phyloP scores from a whole-genome alignment of 495 filamentous ascomycete genomes.

The Podospora fimiseda region DNA sequence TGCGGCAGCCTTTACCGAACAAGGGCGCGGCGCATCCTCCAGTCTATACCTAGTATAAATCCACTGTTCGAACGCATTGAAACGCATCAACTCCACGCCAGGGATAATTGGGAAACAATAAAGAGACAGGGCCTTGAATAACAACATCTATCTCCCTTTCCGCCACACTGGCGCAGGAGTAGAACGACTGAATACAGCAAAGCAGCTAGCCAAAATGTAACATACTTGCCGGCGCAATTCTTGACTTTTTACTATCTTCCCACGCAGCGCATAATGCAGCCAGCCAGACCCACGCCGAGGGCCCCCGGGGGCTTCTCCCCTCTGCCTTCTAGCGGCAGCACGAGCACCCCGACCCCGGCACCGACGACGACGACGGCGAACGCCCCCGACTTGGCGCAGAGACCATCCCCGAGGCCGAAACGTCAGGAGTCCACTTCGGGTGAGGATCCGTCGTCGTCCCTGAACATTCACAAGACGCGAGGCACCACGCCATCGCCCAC shows the following conservation, averaged over 20 bases:
- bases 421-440: slow-evolving; percentile 41
- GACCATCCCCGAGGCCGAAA: slow-evolving; percentile 28
- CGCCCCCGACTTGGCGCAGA: slow-evolving; percentile 20
- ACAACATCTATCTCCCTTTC: neutral
- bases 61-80: neutral
- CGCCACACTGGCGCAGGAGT: neutral
- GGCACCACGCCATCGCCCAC: slow-evolving; percentile 20
- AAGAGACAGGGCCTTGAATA: neutral
- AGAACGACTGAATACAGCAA: slow-evolving; percentile 3
- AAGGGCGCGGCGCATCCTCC: too few species aligned
- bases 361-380: slow-evolving; percentile 25
- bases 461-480: slow-evolving; percentile 25
- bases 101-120: neutral
- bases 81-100: neutral
- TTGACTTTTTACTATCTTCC: neutral
- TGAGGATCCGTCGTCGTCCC: slow-evolving; percentile 33
- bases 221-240: neutral
- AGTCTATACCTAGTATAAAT: too few species aligned
- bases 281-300: slow-evolving; percentile 40
- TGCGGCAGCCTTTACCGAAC: too few species aligned
- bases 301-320: slow-evolving; percentile 53
- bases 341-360: slow-evolving; percentile 26
- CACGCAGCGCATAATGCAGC: slow-evolving; percentile 38
- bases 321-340: slow-evolving; percentile 28
- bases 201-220: slow-evolving; percentile 29